These are phyloP conservation scores for Spinellus fusiger DNA, from an alignment of 192 early-diverging fungal genomes.

Conservation along the genomic window DNA sequence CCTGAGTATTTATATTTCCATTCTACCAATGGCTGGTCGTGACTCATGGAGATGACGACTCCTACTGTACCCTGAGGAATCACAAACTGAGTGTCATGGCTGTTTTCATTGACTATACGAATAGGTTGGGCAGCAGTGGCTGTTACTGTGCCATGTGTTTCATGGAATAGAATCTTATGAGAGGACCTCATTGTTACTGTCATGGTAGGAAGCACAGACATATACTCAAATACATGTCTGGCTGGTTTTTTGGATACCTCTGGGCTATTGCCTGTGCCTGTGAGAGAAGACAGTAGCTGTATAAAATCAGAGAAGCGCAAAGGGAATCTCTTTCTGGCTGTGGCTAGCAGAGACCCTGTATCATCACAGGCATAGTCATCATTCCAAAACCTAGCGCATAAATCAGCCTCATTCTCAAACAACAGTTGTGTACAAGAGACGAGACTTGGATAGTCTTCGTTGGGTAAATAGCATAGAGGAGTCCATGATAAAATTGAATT, in stretches of 20 bases:
- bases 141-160: not conserved
- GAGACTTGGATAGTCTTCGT: constrained; percentile 11
- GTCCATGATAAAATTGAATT: constrained; percentile 8
- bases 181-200: constrained; percentile 4
- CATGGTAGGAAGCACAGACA: constrained; percentile 2
- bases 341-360: not conserved
- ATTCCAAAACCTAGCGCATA: constrained; percentile 23
- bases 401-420: constrained; percentile 4
- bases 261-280: not conserved
- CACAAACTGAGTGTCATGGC: not conserved
- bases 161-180: not conserved
- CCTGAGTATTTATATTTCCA: constrained; percentile 19
- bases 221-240: constrained; percentile 15
- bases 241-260: constrained; percentile 1
- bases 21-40: constrained; percentile 6
- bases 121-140: not conserved
- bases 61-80: constrained; percentile 14
- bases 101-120: not conserved
- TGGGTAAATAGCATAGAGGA: constrained; percentile 14
- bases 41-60: not conserved
- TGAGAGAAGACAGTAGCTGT: constrained; percentile 10
- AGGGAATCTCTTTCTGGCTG: constrained; percentile 20
- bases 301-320: constrained; percentile 10
- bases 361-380: constrained; percentile 8
- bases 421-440: constrained; percentile 3